Percentiles rank a stretch among this genome's conserved stretches.
These are phyloP conservation scores for Fusarium sp. DNA, from an alignment of 2,329 filamentous ascomycete genomes.

Conservation along the genomic window DNA sequence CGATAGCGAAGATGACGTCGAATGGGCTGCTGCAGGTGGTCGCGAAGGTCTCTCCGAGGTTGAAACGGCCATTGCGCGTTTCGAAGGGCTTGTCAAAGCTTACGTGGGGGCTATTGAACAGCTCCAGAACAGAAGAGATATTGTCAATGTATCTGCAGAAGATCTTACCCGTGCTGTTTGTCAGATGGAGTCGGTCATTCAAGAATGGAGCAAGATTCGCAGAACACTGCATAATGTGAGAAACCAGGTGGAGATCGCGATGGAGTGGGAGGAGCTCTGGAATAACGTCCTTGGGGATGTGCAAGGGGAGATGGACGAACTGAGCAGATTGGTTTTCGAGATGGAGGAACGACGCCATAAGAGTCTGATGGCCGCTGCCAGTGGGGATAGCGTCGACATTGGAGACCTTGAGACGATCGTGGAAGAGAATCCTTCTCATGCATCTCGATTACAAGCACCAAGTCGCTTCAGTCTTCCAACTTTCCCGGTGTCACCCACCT, in stretches of 20 bases:
- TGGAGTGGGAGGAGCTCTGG: slow-evolving; percentile 99
- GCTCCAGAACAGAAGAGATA: slow-evolving; percentile 82
- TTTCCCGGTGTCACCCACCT: slow-evolving; percentile 72
- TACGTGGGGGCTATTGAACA: slow-evolving; percentile 96
- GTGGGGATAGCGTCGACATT: slow-evolving; percentile 79
- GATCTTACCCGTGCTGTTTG: slow-evolving; percentile 80
- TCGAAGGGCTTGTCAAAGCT: slow-evolving; percentile 89
- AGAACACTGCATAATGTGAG: slow-evolving; percentile 82
- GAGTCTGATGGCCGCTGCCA: slow-evolving; percentile 71
- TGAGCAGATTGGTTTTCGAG: slow-evolving; percentile 88
- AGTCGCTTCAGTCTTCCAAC: slow-evolving; percentile 76
- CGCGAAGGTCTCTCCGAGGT: slow-evolving; percentile 81
- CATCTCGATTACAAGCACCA: slow-evolving; percentile 64
- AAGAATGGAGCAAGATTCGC: slow-evolving; percentile 87
- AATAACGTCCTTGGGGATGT: slow-evolving; percentile 93
- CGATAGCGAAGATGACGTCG: slow-evolving; percentile 95
- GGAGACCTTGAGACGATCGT: slow-evolving; percentile 93
- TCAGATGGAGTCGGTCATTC: slow-evolving; percentile 89
- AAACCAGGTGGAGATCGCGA: slow-evolving; percentile 91
- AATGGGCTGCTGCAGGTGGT: slow-evolving; percentile 93
- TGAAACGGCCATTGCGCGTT: slow-evolving; percentile 80
- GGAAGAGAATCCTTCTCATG: slow-evolving; percentile 78
- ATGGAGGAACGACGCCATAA: slow-evolving; percentile 97
- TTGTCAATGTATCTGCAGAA: slow-evolving; percentile 74
- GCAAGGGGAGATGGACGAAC: slow-evolving; percentile 83